Base-by-base conservation (phyloP, 2,329 filamentous ascomycete species). In the Stachybotrys chlorohalonatus region DNA sequence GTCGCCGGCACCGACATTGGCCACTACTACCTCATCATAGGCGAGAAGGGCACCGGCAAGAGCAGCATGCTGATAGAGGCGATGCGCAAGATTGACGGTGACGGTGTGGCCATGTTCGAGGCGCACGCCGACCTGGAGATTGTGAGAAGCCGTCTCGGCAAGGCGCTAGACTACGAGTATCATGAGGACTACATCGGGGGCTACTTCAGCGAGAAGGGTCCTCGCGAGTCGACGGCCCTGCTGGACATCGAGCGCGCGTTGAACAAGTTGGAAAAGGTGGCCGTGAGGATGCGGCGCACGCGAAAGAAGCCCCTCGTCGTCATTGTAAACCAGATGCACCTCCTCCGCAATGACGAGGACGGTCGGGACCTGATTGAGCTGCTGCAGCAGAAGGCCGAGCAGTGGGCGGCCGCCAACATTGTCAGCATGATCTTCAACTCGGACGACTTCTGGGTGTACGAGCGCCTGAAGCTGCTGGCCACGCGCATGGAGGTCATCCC, bases 371-470 rank as follows among this genome's bases (percentile, higher is more conserved):
- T 99, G 13, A 84, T 99, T 47, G 94, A 99, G 70, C 82, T 99
- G 52, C 84, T 99, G 32, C 94, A 99, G 66, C 94, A 99, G 68
- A 84, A 92, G 36, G 93, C 94, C 1, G 94, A 99, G 71, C 89
- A 94, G 69, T 99, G 94, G 94, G 93, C 94, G 1, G 94, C 93
- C 1, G 84, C 89, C 17, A 93, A 90, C 60, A 80, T 99, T 8
- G 89, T 95, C 32, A 97, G 94, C 1, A 82, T 90, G 77, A 85
- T 99, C 39, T 91, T 99, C 74, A 97, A 96, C 72, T 92, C 86
- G 53, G 94, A 99, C 70, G 94, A 97, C 68, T 99, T 96, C 72
- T 99, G 94, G 94, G 89, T 99, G 0, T 97, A 96, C 64, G 94
- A 99, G 70, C 83, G 92, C 13, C 75, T 99, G 53, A 96, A 96